phyloP scores from a whole-genome alignment of 106 monocot genomes.

The Allium cepa region DNA sequence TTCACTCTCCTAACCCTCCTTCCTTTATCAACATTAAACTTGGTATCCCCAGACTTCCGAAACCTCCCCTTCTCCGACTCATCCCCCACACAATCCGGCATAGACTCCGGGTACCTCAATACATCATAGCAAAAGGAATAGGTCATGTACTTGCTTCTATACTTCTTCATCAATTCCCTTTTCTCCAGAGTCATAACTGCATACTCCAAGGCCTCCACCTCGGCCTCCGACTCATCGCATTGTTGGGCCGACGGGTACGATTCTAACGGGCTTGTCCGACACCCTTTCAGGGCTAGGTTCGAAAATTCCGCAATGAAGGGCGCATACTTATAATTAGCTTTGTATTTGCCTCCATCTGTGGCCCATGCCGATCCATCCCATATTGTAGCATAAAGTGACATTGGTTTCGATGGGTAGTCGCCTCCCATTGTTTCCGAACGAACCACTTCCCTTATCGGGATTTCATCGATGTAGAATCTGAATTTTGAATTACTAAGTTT shows the following conservation, averaged over 20 bases:
- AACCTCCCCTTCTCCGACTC: conserved; percentile 25
- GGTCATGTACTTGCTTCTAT: conserved; percentile 27
- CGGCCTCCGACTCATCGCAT: conserved; percentile 15
- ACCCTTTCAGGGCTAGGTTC: conserved; percentile 31
- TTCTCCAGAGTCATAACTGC: conserved; percentile 23
- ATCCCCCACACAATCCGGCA: conserved; percentile 37
- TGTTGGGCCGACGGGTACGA: conserved; percentile 10
- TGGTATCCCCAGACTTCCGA: conserved; percentile 27
- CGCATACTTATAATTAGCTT: conserved; percentile 38
- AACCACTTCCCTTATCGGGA: conserved; percentile 39
- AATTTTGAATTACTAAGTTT: neutral
- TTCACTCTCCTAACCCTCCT: neutral
- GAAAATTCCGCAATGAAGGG: conserved; percentile 35
- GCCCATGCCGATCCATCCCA: conserved; percentile 59
- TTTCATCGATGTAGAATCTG: conserved; percentile 49
- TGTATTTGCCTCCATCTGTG: conserved; percentile 36
- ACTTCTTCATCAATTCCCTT: conserved; percentile 26
- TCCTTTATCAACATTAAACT: neutral
- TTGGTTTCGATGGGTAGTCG: conserved; percentile 53
- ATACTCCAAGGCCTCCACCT: conserved; percentile 15
- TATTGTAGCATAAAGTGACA: conserved; percentile 49
- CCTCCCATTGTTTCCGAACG: conserved; percentile 14
- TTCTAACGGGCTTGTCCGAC: conserved; percentile 18
- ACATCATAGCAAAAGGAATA: conserved; percentile 44
- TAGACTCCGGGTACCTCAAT: conserved; percentile 17